phyloP scores from a whole-genome alignment of 2,329 filamentous ascomycete species.

The Claviceps digitariae region DNA sequence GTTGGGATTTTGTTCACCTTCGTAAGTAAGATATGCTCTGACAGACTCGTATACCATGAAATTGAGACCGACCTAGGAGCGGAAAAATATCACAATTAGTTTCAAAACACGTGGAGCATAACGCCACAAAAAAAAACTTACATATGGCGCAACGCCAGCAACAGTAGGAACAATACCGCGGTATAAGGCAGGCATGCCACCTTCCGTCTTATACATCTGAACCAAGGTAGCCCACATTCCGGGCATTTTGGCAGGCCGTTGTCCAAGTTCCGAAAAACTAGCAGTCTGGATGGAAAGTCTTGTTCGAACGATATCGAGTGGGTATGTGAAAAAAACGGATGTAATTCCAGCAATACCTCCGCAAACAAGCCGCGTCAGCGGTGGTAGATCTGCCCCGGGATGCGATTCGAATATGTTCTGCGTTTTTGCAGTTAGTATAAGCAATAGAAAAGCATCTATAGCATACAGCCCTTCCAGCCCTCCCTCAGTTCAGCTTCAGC shows the following conservation, averaged over 20 bases:
- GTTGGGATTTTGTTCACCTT: constrained; percentile 73
- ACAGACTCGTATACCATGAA: constrained; percentile 97
- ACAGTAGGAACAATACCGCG: constrained; percentile 88
- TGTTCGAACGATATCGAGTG: constrained; percentile 93
- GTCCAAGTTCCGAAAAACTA: constrained; percentile 70
- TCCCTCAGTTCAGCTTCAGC: not conserved
- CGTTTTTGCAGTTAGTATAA: not conserved
- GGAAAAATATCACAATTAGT: constrained; percentile 9
- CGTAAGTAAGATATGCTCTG: constrained; percentile 69
- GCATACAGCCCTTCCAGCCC: not conserved
- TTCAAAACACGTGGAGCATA: not conserved
- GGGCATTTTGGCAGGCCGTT: constrained; percentile 54
- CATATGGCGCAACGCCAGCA: constrained; percentile 90
- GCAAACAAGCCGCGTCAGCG: constrained; percentile 68
- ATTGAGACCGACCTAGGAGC: constrained; percentile 72
- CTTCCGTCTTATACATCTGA: constrained; percentile 82
- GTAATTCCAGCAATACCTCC: constrained; percentile 89
- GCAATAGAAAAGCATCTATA: not conserved
- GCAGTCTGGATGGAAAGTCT: constrained; percentile 93
- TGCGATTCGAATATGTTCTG: constrained; percentile 62
- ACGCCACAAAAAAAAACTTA: constrained; percentile 22
- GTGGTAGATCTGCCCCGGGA: constrained; percentile 59
- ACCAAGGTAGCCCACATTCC: constrained; percentile 84
- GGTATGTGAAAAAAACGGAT: constrained; percentile 89
- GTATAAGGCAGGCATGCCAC: constrained; percentile 75